Evolutionary conservation across 176 grass and related monocot species (phyloP), one percentile per base, ranked within the genome.

Genomic region (Hsuehochloa calcarea): DNA sequence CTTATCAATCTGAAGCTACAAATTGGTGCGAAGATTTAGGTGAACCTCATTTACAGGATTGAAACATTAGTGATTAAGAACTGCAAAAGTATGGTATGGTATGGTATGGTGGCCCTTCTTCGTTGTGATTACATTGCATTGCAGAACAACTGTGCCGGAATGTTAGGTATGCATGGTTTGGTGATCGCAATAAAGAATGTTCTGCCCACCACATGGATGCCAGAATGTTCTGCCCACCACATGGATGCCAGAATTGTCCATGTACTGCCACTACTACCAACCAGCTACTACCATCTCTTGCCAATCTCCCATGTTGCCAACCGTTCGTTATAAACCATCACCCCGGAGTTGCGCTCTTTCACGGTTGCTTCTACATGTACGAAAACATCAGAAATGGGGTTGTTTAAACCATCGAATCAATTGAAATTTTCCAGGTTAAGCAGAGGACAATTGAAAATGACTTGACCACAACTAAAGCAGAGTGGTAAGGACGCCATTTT

Each of bases 111-210:
- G 67, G 1, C 38, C 17, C 38, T 20, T 40, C 16, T 22, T 43
- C 38, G 38, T 25, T 25, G 40, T 14, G 19, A 73, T 71, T 16
- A 29, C 19, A 61, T 43, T 59, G 40, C 38, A 64, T 61, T 41
- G 19, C 20, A 46, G 14, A 23, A 52, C 72, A 81, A 71, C 45
- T 16, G n/a, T 16, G 63, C 77, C 54, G 70, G n/a, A 34, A 44
- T 71, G 77, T 63, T 86, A 59, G 72, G 84, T 90, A 12, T 66
- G 63, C 64, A 54, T 46, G 55, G 63, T 70, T 61, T 56, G 71
- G 71, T 68, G 78, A 55, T 52, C 34, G 27, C 64, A 82, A 56
- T 82, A 78, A 86, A 85, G 49, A 76, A 85, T 39, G 31, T 47
- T 34, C 22, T 35, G 20, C 61, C 65, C 61, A 68, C 77, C 78